Conservation (phyloP, 116 monocot genomes). For the Iris pallida region DNA sequence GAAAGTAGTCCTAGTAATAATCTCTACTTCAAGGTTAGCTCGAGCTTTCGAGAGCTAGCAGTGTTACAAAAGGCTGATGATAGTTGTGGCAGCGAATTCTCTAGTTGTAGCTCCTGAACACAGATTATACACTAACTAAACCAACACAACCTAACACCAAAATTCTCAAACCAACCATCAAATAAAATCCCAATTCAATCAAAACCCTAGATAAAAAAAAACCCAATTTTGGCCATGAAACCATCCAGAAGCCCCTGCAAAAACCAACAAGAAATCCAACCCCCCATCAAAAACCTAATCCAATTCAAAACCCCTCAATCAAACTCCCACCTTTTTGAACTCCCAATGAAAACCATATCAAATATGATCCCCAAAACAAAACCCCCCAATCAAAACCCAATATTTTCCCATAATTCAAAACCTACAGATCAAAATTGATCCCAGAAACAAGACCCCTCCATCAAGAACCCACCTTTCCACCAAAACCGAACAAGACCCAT, state of each 20-base stretch:
- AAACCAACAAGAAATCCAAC: too few species aligned
- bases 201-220: neutral
- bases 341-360: constrained; percentile 5
- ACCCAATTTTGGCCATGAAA: too few species aligned
- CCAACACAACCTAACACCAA: too few species aligned
- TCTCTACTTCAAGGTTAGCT: too few species aligned
- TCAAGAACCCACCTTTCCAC: neutral
- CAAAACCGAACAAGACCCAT: neutral
- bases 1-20: too few species aligned
- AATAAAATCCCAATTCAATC: constrained; percentile 7
- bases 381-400: neutral
- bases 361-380: neutral
- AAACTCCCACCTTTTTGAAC: neutral
- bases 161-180: neutral
- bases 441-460: neutral
- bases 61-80: too few species aligned
- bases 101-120: too few species aligned
- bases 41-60: too few species aligned
- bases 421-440: neutral
- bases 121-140: too few species aligned
- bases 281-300: neutral
- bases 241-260: too few species aligned
- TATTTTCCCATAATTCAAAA: neutral
- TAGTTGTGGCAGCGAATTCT: too few species aligned
- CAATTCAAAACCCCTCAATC: neutral